Evolutionary conservation across 176 grass and related monocot species (phyloP).

Genomic region (Aegilops bicornis): DNA sequence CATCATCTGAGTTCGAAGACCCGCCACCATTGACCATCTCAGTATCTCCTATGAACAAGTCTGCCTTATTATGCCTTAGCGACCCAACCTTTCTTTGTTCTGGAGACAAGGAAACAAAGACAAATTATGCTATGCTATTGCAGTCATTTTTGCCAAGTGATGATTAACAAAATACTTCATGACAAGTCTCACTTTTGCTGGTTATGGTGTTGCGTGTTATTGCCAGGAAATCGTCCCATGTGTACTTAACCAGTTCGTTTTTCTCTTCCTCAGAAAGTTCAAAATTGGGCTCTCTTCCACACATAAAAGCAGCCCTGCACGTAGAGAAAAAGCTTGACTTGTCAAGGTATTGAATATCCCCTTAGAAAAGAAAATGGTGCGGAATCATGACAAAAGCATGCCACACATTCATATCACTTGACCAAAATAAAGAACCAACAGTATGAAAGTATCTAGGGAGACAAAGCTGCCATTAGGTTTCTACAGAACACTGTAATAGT

Average conservation of each 20-base stretch:
- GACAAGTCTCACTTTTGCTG: conserved; percentile 76
- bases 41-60: conserved; percentile 40
- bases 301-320: conserved; percentile 95
- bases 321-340: background rate
- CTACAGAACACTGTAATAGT: background rate
- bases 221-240: conserved; percentile 80
- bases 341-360: background rate
- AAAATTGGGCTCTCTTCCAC: conserved; percentile 96
- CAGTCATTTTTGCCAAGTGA: background rate
- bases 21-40: conserved; percentile 46
- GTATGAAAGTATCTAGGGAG: background rate
- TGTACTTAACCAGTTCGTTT: conserved; percentile 62
- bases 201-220: conserved; percentile 86
- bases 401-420: background rate
- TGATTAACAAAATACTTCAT: background rate
- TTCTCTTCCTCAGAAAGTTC: conserved; percentile 79
- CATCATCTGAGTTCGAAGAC: conserved; percentile 75
- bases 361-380: background rate
- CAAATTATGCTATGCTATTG: background rate
- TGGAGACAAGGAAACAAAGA: conserved; percentile 40
- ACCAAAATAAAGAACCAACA: conserved; percentile 7
- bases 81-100: conserved; percentile 68
- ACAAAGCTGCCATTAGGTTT: background rate
- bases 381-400: conserved; percentile 7
- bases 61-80: conserved; percentile 50